Percentiles rank a stretch among this genome's conserved stretches.
Conservation (phyloP, 768 basidiomycete species). For the Lactarius quietus region DNA sequence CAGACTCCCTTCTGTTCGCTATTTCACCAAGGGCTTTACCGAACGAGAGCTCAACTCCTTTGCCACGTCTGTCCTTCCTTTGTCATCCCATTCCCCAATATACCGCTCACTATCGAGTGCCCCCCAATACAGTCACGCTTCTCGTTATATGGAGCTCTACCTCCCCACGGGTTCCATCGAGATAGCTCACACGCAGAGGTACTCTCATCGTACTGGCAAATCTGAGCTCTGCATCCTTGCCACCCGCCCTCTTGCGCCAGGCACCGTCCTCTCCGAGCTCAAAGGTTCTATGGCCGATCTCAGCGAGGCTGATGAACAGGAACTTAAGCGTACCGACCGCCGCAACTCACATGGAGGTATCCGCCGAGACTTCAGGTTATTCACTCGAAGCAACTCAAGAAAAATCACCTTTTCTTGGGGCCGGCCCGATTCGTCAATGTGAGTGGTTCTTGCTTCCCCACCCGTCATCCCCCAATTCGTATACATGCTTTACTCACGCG, state of each 20-base stretch:
- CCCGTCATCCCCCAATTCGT: constrained; percentile 17
- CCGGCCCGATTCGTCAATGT: constrained; percentile 93
- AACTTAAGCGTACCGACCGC: constrained; percentile 78
- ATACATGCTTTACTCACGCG: constrained; percentile 20
- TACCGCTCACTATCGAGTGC: constrained; percentile 28
- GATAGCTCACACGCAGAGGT: constrained; percentile 85
- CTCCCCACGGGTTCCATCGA: constrained; percentile 80
- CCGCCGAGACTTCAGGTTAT: constrained; percentile 89
- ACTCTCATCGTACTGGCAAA: constrained; percentile 84
- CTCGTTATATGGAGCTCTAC: constrained; percentile 86
- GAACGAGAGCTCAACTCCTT: constrained; percentile 90
- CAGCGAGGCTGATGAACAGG: constrained; percentile 80
- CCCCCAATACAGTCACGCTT: constrained; percentile 62
- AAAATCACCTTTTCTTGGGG: constrained; percentile 86
- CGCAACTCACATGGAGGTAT: constrained; percentile 57
- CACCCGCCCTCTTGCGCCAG: constrained; percentile 63
- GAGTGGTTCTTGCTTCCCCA: constrained; percentile 35
- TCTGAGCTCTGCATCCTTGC: constrained; percentile 86
- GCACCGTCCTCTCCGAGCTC: constrained; percentile 76
- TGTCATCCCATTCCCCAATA: constrained; percentile 26
- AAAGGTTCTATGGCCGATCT: constrained; percentile 90
- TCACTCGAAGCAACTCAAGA: constrained; percentile 88
- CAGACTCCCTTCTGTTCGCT: constrained; percentile 72
- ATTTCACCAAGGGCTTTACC: constrained; percentile 69
- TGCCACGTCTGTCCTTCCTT: constrained; percentile 67